These are phyloP conservation scores for Suhomyces choctaworum DNA, from an alignment of 1,139 yeast species.

Conservation along the genomic window DNA sequence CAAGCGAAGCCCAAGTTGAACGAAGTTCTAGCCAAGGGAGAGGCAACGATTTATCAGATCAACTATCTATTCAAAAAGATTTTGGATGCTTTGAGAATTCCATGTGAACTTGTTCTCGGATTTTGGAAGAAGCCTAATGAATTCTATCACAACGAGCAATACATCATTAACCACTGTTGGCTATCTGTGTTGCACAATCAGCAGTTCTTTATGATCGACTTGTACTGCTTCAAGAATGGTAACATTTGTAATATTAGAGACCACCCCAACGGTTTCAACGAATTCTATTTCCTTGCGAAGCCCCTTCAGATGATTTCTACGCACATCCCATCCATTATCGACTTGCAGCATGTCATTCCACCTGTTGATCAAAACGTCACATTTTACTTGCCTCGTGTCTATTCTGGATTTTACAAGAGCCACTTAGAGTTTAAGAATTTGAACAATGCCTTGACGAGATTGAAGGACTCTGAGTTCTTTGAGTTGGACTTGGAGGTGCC, in stretches of 20 bases:
- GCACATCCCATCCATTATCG: constrained; percentile 78
- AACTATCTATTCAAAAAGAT: constrained; percentile 75
- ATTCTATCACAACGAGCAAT: constrained; percentile 50
- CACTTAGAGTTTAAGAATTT: constrained; percentile 61
- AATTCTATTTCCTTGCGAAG: constrained; percentile 72
- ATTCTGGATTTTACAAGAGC: constrained; percentile 73
- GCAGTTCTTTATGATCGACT: constrained; percentile 77
- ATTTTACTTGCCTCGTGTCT: constrained; percentile 77
- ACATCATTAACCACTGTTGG: constrained; percentile 85
- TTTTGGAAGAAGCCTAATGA: constrained; percentile 78
- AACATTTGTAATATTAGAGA: constrained; percentile 37
- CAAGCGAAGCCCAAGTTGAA: constrained; percentile 43
- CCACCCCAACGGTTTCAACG: constrained; percentile 32
- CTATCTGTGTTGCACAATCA: constrained; percentile 71
- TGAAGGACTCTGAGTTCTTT: constrained; percentile 72
- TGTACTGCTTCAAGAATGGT: constrained; percentile 38
- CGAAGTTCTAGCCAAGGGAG: constrained; percentile 40
- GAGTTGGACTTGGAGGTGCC: constrained; percentile 79
- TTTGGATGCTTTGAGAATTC: constrained; percentile 68
- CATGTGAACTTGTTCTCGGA: constrained; percentile 77
- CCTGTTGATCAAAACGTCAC: constrained; percentile 79
- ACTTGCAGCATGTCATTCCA: constrained; percentile 83
- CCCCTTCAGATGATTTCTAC: constrained; percentile 79
- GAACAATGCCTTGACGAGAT: constrained; percentile 73
- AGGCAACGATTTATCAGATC: constrained; percentile 66